Conservation (phyloP, 2,329 filamentous ascomycete genomes). For the Fusarium caatingaense region DNA sequence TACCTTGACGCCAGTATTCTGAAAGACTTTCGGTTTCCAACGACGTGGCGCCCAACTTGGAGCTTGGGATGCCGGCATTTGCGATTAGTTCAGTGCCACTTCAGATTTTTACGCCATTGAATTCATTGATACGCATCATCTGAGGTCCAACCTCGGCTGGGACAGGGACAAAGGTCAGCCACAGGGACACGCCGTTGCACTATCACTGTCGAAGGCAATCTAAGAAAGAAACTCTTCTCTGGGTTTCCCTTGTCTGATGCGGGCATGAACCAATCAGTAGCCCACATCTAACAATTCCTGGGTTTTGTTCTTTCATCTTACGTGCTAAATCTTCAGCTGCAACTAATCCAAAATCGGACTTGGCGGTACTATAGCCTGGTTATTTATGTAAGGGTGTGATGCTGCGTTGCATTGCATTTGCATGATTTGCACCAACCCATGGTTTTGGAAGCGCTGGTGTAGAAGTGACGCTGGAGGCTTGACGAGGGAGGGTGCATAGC, state of each 20-base stretch:
- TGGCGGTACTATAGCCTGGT: slow-evolving; percentile 2
- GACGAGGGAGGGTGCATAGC: neutral
- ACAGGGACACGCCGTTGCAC: slow-evolving; percentile 27
- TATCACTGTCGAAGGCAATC: neutral
- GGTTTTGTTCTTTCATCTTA: neutral
- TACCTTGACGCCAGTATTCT: slow-evolving; percentile 13
- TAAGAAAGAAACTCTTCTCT: neutral
- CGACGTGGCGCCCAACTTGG: slow-evolving; percentile 18
- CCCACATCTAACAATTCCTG: neutral
- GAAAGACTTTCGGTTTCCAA: neutral
- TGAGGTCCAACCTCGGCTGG: neutral
- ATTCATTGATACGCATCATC: slow-evolving; percentile 5
- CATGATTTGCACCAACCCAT: neutral
- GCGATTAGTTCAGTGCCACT: neutral
- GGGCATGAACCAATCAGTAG: slow-evolving; percentile 2
- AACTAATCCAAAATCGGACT: slow-evolving; percentile 24
- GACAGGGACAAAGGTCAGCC: slow-evolving; percentile 22
- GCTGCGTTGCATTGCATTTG: neutral
- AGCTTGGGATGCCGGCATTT: neutral
- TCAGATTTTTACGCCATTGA: slow-evolving; percentile 2
- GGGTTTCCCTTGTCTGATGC: neutral
- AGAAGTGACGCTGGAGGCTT: slow-evolving; percentile 36
- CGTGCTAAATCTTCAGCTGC: neutral
- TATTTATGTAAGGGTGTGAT: slow-evolving; percentile 20
- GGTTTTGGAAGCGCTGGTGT: slow-evolving; percentile 14